Evolutionary conservation across 164 flowering plant genomes (phyloP), one percentile per base, ranked within the genome.

Genomic region (Dillenia suffruticosa): DNA sequence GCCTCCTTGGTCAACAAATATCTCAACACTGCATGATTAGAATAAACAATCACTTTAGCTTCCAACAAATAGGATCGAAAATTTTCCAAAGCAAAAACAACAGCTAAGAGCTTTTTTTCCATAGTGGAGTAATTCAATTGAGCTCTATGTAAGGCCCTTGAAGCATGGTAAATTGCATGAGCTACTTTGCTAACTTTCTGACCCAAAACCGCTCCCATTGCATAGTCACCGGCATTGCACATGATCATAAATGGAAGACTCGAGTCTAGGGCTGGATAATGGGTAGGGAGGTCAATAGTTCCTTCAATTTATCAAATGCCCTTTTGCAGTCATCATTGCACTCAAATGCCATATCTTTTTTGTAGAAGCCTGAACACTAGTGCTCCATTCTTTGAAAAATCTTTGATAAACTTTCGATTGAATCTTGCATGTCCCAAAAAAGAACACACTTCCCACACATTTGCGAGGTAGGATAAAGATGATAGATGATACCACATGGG

Each of bases 181-280:
- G 49, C 4, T 2, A 12, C 9, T 17, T 46, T 51, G 3, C 47
- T 44, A 8, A 3, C 13, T 17, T 16, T n/a, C 47, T 67, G 63
- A 0, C 63, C 63, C 1, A 65, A 51, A 2, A 65, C 68, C 0
- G 50, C 63, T 10, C 63, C 49, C 15, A 54, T 26, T 1, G 59
- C 59, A 19, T 53, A 50, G 43, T 68, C 63, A 47, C 44, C 63
- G 0, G 72, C 60, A 40, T 69, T 64, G 14, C 61, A 63, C 72
- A 64, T 69, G 0, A 69, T 8, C 15, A 63, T 56, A 49, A 69
- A 64, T 1, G 68, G 59, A 7, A 58, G 5, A 9, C 12, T 16
- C 64, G 56, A 69, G 19, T 59, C 44, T 5, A 19, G 59, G 67
- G 54, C 26, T 15, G 40, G 6, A 69, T 52, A 5, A 69, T 48